A percentile compares a stretch with the other conserved stretches of the same genome.
These are phyloP conservation scores for Pontederia paniculata DNA, from an alignment of 176 grass and related monocot genomes.

Conservation along the genomic window DNA sequence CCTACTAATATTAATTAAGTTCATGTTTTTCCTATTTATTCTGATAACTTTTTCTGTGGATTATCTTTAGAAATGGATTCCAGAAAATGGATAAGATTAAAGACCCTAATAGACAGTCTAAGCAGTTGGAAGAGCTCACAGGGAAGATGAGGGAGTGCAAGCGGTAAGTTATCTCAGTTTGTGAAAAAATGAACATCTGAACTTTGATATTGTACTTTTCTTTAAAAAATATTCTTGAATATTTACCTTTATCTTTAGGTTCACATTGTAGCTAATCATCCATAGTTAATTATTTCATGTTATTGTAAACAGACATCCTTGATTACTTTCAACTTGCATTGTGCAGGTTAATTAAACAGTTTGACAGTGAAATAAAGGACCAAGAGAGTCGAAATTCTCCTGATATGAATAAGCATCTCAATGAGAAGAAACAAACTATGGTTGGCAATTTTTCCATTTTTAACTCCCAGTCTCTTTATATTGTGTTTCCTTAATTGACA, in stretches of 20 bases:
- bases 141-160: conserved; percentile 96
- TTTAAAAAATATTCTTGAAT: too few species aligned
- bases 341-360: conserved; percentile 77
- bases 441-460: conserved; percentile 27
- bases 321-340: background rate
- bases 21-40: background rate
- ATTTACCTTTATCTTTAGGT: too few species aligned
- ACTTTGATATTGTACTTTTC: background rate
- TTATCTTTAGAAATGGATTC: conserved; percentile 84
- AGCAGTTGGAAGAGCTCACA: conserved; percentile 86
- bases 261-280: too few species aligned
- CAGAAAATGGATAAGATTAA: conserved; percentile 98
- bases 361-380: conserved; percentile 69
- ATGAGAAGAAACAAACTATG: conserved; percentile 98
- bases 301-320: background rate
- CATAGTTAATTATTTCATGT: too few species aligned
- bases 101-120: conserved; percentile 84
- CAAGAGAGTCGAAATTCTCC: conserved; percentile 56
- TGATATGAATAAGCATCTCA: conserved; percentile 85
- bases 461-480: background rate
- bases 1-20: too few species aligned
- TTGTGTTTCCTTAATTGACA: conserved; percentile 18
- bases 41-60: background rate
- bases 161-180: conserved; percentile 30
- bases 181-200: background rate